Conservation (phyloP, 2,329 filamentous ascomycete species). For the Talaromyces sp. region DNA sequence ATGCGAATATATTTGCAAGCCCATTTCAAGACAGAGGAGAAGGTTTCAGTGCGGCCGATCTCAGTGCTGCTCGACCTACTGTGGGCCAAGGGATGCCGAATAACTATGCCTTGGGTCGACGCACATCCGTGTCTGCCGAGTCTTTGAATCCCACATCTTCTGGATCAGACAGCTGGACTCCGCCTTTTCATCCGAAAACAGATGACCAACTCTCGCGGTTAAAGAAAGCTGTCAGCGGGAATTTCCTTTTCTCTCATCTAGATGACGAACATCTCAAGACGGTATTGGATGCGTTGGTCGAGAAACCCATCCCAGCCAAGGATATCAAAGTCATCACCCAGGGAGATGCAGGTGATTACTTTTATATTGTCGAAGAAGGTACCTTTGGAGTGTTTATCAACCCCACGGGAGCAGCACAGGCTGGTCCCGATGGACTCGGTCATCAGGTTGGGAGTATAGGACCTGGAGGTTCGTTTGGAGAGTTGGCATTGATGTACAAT, state of each 20-base stretch:
- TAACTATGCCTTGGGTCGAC: constrained; percentile 90
- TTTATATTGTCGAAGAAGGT: constrained; percentile 93
- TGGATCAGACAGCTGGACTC: constrained; percentile 83
- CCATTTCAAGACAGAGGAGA: constrained; percentile 33
- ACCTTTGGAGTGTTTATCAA: constrained; percentile 91
- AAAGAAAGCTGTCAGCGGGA: constrained; percentile 76
- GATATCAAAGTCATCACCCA: constrained; percentile 89
- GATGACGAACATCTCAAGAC: constrained; percentile 89
- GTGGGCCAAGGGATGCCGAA: constrained; percentile 60
- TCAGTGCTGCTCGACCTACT: constrained; percentile 29
- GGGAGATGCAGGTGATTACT: constrained; percentile 94
- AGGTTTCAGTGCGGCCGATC: constrained; percentile 23
- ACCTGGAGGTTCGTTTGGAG: constrained; percentile 89
- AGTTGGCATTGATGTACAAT: constrained; percentile 98
- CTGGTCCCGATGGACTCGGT: constrained; percentile 79
- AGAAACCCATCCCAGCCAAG: constrained; percentile 93
- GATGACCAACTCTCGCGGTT: constrained; percentile 76
- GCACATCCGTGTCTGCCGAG: constrained; percentile 95
- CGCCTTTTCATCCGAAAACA: constrained; percentile 81
- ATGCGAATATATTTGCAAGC: constrained; percentile 32
- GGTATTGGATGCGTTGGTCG: constrained; percentile 84
- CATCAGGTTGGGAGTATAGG: constrained; percentile 77
- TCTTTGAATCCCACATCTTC: constrained; percentile 86
- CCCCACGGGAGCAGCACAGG: constrained; percentile 69
- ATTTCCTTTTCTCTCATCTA: constrained; percentile 91